phyloP scores from a whole-genome alignment of 2,329 filamentous ascomycete genomes.

The Hypoxylon sp. region DNA sequence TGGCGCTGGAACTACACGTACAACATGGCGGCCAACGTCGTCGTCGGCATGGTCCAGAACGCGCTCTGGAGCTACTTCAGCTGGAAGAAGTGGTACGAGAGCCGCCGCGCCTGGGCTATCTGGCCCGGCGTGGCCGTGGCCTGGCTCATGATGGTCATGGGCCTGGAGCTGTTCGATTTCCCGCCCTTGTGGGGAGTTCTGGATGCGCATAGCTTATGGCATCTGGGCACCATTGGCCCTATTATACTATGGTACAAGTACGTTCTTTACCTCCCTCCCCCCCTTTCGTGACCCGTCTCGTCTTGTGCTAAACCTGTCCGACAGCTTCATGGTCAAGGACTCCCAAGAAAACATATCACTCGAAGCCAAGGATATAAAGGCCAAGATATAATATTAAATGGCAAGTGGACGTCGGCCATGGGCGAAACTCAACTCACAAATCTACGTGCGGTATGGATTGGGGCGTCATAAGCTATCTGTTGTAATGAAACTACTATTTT shows the following conservation, averaged over 20 bases:
- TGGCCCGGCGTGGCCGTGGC: constrained; percentile 92
- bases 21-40: constrained; percentile 96
- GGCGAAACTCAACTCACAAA: too few relatives aligned
- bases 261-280: constrained; percentile 52
- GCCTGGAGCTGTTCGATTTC: constrained; percentile 94
- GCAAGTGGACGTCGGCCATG: too few relatives aligned
- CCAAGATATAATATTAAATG: too few relatives aligned
- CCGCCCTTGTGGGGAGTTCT: constrained; percentile 82
- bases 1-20: constrained; percentile 96
- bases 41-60: constrained; percentile 81
- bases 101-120: constrained; percentile 79
- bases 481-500: constrained; percentile 27
- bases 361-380: constrained; percentile 70
- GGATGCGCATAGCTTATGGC: constrained; percentile 96
- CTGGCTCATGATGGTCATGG: constrained; percentile 94
- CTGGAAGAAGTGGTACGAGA: constrained; percentile 74
- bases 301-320: constrained; percentile 5
- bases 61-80: constrained; percentile 87
- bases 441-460: not conserved
- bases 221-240: constrained; percentile 89
- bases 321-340: constrained; percentile 86
- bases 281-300: not conserved
- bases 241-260: constrained; percentile 95
- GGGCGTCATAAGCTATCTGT: constrained; percentile 27
- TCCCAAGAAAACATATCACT: constrained; percentile 81